Conservation (phyloP, 2,329 filamentous ascomycete genomes). For the Alternaria arborescens region DNA sequence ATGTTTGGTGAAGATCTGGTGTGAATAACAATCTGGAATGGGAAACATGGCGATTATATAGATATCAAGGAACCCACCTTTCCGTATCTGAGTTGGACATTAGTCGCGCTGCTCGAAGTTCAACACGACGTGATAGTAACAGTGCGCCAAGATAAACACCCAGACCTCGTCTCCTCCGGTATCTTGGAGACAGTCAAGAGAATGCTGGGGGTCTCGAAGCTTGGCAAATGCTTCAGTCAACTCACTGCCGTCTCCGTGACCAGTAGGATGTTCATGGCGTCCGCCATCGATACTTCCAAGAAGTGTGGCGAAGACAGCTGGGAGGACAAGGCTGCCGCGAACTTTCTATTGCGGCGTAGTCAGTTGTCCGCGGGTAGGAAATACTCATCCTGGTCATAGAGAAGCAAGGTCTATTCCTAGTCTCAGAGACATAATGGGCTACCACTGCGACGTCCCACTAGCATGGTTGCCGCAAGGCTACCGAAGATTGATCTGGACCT, state of each 20-base stretch:
- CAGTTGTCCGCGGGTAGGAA: neutral
- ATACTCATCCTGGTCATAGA: conserved; percentile 6
- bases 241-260: conserved; percentile 4
- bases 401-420: conserved; percentile 5
- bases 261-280: conserved; percentile 9
- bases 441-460: conserved; percentile 1
- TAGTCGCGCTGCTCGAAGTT: neutral
- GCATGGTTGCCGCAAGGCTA: conserved; percentile 8
- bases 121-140: neutral
- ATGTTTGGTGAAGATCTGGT: conserved; percentile 3
- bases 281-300: conserved; percentile 41
- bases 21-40: neutral
- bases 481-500: conserved; percentile 17
- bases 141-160: conserved; percentile 1
- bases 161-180: neutral
- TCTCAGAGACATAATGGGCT: conserved; percentile 8
- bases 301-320: conserved; percentile 20
- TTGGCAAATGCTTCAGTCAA: neutral
- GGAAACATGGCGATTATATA: conserved; percentile 18
- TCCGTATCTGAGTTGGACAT: neutral
- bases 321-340: conserved; percentile 7
- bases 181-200: conserved; percentile 1
- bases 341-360: conserved; percentile 2
- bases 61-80: conserved; percentile 5
- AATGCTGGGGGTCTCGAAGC: conserved; percentile 17